Percentiles rank a stretch among this genome's conserved stretches.
Evolutionary conservation across 1,284 basidiomycete species (phyloP).

Genomic region (Leccinum fuscescens): DNA sequence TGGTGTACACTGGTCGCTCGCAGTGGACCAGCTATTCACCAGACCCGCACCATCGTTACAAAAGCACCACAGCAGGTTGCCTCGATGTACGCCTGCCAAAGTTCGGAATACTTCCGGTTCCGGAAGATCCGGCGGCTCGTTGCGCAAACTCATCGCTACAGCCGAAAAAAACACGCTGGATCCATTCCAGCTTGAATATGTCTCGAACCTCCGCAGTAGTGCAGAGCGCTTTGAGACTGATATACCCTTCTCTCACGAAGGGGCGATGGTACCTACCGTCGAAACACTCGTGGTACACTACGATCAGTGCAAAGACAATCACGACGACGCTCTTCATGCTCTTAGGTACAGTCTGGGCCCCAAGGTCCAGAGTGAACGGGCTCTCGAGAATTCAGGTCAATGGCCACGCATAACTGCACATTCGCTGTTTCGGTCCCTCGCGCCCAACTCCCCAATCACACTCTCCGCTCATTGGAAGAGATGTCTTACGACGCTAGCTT

Average conservation of each 20-base stretch:
- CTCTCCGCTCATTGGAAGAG: constrained; percentile 29
- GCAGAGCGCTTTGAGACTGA: not conserved
- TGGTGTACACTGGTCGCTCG: not conserved
- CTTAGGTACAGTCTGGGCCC: constrained; percentile 16
- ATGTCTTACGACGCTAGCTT: constrained; percentile 21
- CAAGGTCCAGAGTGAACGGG: constrained; percentile 11
- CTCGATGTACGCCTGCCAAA: not conserved
- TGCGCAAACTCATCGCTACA: constrained; percentile 8
- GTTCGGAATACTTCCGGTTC: not conserved
- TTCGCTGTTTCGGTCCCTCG: constrained; percentile 26
- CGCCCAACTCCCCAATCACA: constrained; percentile 9
- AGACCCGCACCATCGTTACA: constrained; percentile 1
- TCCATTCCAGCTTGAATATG: constrained; percentile 22
- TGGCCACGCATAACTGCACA: constrained; percentile 32
- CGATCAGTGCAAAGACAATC: not conserved
- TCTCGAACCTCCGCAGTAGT: constrained; percentile 17
- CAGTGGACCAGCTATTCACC: constrained; percentile 11
- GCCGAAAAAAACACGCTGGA: constrained; percentile 3
- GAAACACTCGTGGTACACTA: constrained; percentile 15
- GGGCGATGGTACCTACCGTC: not conserved
- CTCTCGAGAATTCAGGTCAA: constrained; percentile 17
- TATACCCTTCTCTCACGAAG: not conserved
- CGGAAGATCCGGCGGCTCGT: not conserved
- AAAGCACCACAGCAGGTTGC: not conserved
- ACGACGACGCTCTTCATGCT: not conserved